Evolutionary conservation across 2,329 filamentous ascomycete species (phyloP).

Genomic region (Metarhizium album): DNA sequence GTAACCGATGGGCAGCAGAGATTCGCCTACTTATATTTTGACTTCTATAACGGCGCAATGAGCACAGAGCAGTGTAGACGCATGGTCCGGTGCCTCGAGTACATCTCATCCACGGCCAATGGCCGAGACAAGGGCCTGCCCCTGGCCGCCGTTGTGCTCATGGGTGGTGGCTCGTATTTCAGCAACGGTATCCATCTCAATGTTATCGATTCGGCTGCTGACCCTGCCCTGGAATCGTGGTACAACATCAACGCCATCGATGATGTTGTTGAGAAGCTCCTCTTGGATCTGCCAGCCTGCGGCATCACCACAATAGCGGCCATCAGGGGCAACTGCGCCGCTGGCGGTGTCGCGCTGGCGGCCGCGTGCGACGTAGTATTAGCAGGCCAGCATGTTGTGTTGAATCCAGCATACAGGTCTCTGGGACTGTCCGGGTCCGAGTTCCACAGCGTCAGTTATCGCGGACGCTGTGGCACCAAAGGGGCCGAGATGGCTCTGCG

Average conservation of each 20-base stretch:
- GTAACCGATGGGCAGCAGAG: constrained; percentile 13
- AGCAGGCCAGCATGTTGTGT: constrained; percentile 24
- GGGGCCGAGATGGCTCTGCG: constrained; percentile 21
- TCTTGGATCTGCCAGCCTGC: constrained; percentile 24
- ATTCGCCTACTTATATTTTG: constrained; percentile 29
- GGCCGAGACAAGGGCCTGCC: constrained; percentile 11
- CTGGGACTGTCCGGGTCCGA: constrained; percentile 28
- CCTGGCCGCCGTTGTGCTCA: constrained; percentile 28
- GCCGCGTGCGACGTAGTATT: constrained; percentile 26
- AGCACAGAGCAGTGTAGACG: constrained; percentile 26
- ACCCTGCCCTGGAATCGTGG: constrained; percentile 29
- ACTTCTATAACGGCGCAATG: constrained; percentile 35
- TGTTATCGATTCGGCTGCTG: constrained; percentile 27
- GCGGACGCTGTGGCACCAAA: constrained; percentile 23
- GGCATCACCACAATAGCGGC: constrained; percentile 27
- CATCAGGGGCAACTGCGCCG: constrained; percentile 29
- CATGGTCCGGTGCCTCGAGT: constrained; percentile 24
- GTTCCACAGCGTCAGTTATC: constrained; percentile 29
- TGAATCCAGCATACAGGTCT: constrained; percentile 31
- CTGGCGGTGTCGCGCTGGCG: constrained; percentile 31
- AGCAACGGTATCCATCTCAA: constrained; percentile 33
- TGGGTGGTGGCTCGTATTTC: constrained; percentile 26
- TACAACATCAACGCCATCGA: constrained; percentile 33
- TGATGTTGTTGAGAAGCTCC: constrained; percentile 26
- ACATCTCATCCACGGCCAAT: constrained; percentile 16